Evolutionary conservation across 805 yeast species (phyloP).

Genomic region (Yamadazyma kitorensis): DNA sequence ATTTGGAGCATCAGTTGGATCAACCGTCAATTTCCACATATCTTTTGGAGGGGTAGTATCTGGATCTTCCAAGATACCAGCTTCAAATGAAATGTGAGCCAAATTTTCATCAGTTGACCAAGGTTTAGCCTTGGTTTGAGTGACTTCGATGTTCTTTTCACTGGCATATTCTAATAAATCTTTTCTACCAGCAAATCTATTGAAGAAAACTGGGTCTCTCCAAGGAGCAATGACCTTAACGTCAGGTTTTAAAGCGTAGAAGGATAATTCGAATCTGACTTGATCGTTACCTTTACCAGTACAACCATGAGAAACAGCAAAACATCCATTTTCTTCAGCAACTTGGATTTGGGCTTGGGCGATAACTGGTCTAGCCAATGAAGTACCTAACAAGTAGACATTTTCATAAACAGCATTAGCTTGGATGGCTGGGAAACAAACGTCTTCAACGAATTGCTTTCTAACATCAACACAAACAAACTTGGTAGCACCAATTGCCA

Average conservation of each 20-base stretch:
- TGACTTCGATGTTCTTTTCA: slow-evolving; percentile 85
- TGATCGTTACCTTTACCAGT: slow-evolving; percentile 99
- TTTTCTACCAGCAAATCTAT: slow-evolving; percentile 97
- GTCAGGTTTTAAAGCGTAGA: slow-evolving; percentile 97
- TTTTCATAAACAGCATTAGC: slow-evolving; percentile 97
- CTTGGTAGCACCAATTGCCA: slow-evolving; percentile 95
- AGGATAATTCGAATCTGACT: slow-evolving; percentile 94
- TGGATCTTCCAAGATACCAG: slow-evolving; percentile 99
- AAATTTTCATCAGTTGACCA: slow-evolving; percentile 99
- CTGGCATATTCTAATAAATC: slow-evolving; percentile 94
- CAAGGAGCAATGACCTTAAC: slow-evolving; percentile 97
- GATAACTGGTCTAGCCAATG: slow-evolving; percentile 97
- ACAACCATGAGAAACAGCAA: slow-evolving; percentile 98
- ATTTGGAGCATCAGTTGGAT: slow-evolving; percentile 93
- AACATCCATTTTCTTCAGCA: slow-evolving; percentile 96
- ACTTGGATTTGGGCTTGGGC: slow-evolving; percentile 97
- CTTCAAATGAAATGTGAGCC: slow-evolving; percentile 99
- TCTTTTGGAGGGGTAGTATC: slow-evolving; percentile 98
- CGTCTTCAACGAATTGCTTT: slow-evolving; percentile 92
- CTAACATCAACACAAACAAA: slow-evolving; percentile 93
- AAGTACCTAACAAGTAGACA: slow-evolving; percentile 93
- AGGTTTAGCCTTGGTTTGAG: slow-evolving; percentile 98
- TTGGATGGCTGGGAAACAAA: slow-evolving; percentile 95
- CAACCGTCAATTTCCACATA: slow-evolving; percentile 99
- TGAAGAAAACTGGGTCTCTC: slow-evolving; percentile 95